Evolutionary conservation across 331 rosid genomes (phyloP).

Genomic region (Stylosanthes scabra): DNA sequence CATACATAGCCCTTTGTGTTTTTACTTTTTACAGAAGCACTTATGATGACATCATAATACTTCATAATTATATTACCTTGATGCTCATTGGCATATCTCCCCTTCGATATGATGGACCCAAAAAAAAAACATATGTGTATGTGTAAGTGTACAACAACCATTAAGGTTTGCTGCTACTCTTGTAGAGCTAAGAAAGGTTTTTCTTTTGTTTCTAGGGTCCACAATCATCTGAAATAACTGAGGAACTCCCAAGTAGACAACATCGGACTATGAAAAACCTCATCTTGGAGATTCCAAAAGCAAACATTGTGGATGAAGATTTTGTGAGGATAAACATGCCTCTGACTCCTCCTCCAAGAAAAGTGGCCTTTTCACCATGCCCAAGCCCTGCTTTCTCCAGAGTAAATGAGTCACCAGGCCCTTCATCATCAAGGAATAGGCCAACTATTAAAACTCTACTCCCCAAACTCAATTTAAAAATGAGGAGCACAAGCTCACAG

Average conservation of each 20-base stretch:
- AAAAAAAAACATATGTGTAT: too few species aligned
- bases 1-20: too few species aligned
- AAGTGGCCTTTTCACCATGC: constrained; percentile 65
- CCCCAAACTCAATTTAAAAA: constrained; percentile 67
- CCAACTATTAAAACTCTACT: constrained; percentile 52
- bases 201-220: constrained; percentile 41
- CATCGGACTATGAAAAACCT: constrained; percentile 53
- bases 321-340: constrained; percentile 61
- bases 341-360: constrained; percentile 65
- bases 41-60: too few species aligned
- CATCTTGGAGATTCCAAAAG: constrained; percentile 45
- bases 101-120: too few species aligned
- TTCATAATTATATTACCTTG: too few species aligned
- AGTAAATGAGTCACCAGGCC: constrained; percentile 51
- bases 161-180: too few species aligned
- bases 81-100: too few species aligned
- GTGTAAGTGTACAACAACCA: too few species aligned
- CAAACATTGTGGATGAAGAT: constrained; percentile 54
- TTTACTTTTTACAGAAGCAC: too few species aligned
- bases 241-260: constrained; percentile 54
- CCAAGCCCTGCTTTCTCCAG: constrained; percentile 54
- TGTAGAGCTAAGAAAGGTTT: not conserved
- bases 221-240: constrained; percentile 58
- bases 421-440: constrained; percentile 53
- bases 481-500: constrained; percentile 52